Conservation (phyloP, 441 rosid genomes). For the Eugenia klotzschiana region DNA sequence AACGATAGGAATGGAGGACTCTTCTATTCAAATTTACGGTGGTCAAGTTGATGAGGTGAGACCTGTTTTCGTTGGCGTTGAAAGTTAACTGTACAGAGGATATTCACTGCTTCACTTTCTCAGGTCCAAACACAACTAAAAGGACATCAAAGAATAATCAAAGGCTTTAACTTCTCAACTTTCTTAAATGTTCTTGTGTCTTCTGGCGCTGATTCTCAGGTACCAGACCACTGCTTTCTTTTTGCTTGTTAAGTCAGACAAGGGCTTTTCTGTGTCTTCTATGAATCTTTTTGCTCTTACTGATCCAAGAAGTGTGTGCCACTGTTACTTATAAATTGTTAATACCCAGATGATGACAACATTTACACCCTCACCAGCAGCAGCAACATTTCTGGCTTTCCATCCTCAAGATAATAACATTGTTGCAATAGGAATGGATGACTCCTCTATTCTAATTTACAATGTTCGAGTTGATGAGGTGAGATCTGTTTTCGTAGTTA, state of each 20-base stretch:
- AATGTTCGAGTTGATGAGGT: constrained; percentile 59
- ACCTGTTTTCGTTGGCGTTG: neutral
- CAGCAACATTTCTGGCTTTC: constrained; percentile 53
- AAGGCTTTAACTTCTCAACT: constrained; percentile 61
- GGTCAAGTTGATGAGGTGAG: constrained; percentile 55
- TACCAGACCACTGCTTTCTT: neutral
- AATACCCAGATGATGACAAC: neutral
- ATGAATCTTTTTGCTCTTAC: neutral
- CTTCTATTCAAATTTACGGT: constrained; percentile 49
- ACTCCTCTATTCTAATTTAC: constrained; percentile 21
- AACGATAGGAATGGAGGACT: constrained; percentile 69
- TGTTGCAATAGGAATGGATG: constrained; percentile 44
- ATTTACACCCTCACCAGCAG: constrained; percentile 25
- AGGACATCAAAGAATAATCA: constrained; percentile 62
- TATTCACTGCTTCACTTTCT: neutral
- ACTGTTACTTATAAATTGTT: neutral
- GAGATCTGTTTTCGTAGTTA: neutral
- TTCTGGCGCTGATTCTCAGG: constrained; percentile 67
- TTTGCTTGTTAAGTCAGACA: neutral
- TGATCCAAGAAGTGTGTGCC: neutral
- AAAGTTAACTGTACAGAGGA: neutral
- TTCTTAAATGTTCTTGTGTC: constrained; percentile 43
- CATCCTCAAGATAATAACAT: too few species aligned
- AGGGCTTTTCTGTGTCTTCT: neutral
- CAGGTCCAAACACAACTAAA: constrained; percentile 50